Base-by-base conservation (phyloP, 495 filamentous ascomycete genomes). In the Aspergillus indologenus region DNA sequence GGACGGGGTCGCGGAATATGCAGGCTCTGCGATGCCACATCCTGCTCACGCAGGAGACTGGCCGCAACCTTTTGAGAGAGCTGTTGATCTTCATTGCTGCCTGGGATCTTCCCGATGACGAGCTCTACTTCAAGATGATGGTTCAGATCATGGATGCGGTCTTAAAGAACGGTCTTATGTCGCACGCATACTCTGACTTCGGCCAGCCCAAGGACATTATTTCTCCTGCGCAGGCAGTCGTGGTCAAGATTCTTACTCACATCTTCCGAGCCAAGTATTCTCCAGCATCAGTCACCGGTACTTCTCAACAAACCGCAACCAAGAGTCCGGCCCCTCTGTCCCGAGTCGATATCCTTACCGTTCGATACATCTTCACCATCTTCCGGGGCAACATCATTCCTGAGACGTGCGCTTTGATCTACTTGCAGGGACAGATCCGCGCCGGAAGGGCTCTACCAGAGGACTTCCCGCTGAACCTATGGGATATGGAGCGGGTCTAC, bases 21-120 rank as follows among this genome's bases (percentile, higher is more conserved):
- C 90, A 96, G 68, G 87, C 89, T 43, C 86, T 91, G 5, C 79
- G 92, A 45, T 96, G 92, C 64, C 89, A 95, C 61, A 90, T 96
- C 56, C 81, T 97, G 40, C 77, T 97, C 55, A 90, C 91, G 0
- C 84, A 92, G 56, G 89, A 93, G 57, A 90, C 88, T 57, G 92
- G 92, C 17, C 85, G 90, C 45, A 96, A 94, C 63, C 78, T 97
- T 5, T 81, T 97, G 7, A 82, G 92, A 46, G 92, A 97, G 65
- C 84, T 97, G 53, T 79, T 97, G 21, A 95, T 97, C 56, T 97
- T 97, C 71, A 92, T 97, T 56, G 92, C 92, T 15, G 91, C 94
- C 15, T 97, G 92, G 92, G 92, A 97, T 67, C 86, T 96, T 58
- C 87, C 86, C 15, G 92, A 97, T 64, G 87, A 92, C 45, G 90